Conservation (phyloP, 2,329 filamentous ascomycete species). For the Penicillium sp. region DNA sequence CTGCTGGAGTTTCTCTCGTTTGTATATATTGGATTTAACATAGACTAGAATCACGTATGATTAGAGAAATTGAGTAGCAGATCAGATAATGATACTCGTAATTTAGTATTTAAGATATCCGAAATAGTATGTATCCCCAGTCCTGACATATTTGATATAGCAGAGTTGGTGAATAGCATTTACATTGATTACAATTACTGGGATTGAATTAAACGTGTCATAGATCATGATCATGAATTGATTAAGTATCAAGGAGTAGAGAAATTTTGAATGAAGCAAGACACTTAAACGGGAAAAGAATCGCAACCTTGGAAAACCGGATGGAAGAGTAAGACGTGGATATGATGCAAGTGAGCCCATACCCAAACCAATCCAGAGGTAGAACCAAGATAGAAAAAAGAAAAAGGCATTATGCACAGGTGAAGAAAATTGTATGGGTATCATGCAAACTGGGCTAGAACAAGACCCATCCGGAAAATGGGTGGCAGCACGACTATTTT, state of each 20-base stretch:
- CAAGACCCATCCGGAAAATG: constrained; percentile 3
- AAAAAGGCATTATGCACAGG: neutral
- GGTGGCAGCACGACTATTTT: neutral
- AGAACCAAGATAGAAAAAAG: neutral
- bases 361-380: neutral
- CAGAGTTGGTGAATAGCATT: neutral
- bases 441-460: constrained; percentile 9
- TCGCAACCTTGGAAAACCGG: neutral
- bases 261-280: neutral
- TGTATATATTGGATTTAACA: no score
- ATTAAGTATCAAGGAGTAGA: constrained; percentile 1
- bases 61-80: neutral
- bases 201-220: no score
- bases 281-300: neutral
- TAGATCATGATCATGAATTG: neutral
- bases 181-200: neutral
- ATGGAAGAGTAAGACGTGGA: neutral
- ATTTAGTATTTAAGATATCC: neutral
- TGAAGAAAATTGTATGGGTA: constrained; percentile 6
- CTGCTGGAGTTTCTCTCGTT: neutral
- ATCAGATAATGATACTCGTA: neutral
- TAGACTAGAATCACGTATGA: neutral
- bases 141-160: neutral
- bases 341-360: neutral
- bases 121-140: neutral